Base-by-base conservation (phyloP, 352 stramenopile genomes). In the Pythium sukuiense region DNA sequence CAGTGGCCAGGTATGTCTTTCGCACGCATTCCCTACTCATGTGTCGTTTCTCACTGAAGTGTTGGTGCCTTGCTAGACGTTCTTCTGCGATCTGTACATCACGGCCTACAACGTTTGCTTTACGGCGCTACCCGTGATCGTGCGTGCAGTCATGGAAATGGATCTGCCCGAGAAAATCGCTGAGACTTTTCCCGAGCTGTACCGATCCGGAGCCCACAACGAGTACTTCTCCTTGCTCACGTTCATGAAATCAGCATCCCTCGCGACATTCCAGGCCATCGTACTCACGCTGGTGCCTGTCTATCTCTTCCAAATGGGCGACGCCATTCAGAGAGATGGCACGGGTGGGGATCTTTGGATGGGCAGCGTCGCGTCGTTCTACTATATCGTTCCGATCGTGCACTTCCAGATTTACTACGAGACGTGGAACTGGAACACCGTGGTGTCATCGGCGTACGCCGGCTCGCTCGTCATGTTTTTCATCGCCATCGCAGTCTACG, bases 101-200 rank as follows among this genome's bases (percentile, higher is more conserved):
- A 92, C 85, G 1, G 74, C 95, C n/a, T 98, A 98, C 72, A 99
- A 98, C 69, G 89, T 99, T 64, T 63, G 97, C 20, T 97, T 93
- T 55, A 98, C 90, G 1, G 87, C 87, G 18, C 53, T 97, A 27
- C 96, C 97, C 7, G 97, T 99, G 43, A 73, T 92, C 30, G 74
- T 78, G 24, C 80, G 88, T 8, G 86, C 83, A 0, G 56, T 93
- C 4, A 81, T 95, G 81, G 88, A 97, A 61, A 85, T 76, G 7
- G 85, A 93, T 75, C 54, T 97, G 0, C 76, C 87, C 0, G 82
- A 92, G 33, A 70, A 64, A 6, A 76, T 94, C 13, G 76, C 84
- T 16, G 61, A 79, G 7, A 83, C 85, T 13, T 96, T 90, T 57
- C 86, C 86, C 0, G 84, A 92, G 58, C 64, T 94, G 1, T 94